Evolutionary conservation across 73 alveolate species (phyloP).

Genomic region (Breviolum minutum): DNA sequence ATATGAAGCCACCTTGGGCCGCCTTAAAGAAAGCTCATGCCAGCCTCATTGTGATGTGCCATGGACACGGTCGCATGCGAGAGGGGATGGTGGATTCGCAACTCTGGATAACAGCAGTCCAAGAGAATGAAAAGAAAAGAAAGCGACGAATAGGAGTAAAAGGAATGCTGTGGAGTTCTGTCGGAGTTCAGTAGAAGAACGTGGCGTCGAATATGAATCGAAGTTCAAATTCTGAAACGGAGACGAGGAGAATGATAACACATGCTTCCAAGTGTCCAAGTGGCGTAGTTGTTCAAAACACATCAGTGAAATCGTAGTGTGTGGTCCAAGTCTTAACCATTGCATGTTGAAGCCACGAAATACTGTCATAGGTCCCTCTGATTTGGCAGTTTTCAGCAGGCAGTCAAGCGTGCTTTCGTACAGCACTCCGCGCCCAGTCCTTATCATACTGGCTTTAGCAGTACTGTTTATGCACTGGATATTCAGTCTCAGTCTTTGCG

Average conservation of each 20-base stretch:
- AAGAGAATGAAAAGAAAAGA: neutral
- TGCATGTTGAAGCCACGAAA: conserved; percentile 89
- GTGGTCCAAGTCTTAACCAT: conserved; percentile 87
- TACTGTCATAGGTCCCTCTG: conserved; percentile 20
- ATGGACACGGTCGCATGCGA: neutral
- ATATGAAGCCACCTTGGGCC: neutral
- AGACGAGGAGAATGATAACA: too few relatives aligned
- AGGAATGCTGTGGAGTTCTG: too few relatives aligned
- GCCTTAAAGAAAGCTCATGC: conserved; percentile 57
- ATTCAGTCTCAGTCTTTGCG: neutral
- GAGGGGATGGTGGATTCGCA: too few relatives aligned
- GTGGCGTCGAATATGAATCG: too few relatives aligned
- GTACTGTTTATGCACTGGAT: neutral
- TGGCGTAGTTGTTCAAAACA: conserved; percentile 78
- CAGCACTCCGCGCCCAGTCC: conserved; percentile 40
- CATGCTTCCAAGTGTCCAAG: conserved; percentile 22
- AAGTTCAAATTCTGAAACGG: too few relatives aligned
- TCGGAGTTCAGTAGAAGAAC: too few relatives aligned
- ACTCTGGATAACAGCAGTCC: neutral
- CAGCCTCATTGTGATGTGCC: neutral
- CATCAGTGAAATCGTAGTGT: conserved; percentile 83
- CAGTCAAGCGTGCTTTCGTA: conserved; percentile 68
- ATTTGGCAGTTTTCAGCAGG: conserved; percentile 33
- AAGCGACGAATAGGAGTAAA: neutral
- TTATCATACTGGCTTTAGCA: neutral